Evolutionary conservation across 345 rosid genomes (phyloP).

Genomic region (Carallia pectinifolia): DNA sequence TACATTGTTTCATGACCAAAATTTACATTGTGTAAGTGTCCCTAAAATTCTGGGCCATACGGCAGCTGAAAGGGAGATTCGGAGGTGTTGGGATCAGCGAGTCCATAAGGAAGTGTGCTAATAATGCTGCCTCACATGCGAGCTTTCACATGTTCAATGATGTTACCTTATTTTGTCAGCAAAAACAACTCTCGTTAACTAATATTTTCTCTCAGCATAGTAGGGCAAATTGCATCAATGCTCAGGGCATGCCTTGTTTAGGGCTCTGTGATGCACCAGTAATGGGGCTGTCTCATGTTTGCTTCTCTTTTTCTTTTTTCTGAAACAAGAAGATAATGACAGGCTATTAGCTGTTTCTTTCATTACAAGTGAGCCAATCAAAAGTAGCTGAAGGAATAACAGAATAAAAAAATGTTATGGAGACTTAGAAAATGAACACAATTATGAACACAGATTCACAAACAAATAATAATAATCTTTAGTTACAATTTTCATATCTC

Average conservation of each 20-base stretch:
- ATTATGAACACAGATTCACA: too few relatives aligned
- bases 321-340: neutral
- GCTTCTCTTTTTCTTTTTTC: neutral
- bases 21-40: too few relatives aligned
- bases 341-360: conserved; percentile 14
- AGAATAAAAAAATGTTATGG: too few relatives aligned
- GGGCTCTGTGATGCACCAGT: conserved; percentile 6
- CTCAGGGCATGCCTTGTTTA: conserved; percentile 20
- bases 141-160: conserved; percentile 28
- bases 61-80: neutral
- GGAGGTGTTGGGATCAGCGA: conserved; percentile 26
- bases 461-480: too few relatives aligned
- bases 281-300: neutral
- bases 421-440: too few relatives aligned
- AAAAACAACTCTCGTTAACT: conserved; percentile 35
- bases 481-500: too few relatives aligned
- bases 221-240: conserved; percentile 17
- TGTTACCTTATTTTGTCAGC: conserved; percentile 26
- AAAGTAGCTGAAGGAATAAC: neutral
- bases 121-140: conserved; percentile 33
- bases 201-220: conserved; percentile 15
- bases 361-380: conserved; percentile 12
- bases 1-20: too few relatives aligned
- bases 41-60: too few relatives aligned
- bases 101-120: conserved; percentile 14